These are phyloP conservation scores for Bruguiera hainesii DNA, from an alignment of 441 rosid genomes.

Conservation along the genomic window DNA sequence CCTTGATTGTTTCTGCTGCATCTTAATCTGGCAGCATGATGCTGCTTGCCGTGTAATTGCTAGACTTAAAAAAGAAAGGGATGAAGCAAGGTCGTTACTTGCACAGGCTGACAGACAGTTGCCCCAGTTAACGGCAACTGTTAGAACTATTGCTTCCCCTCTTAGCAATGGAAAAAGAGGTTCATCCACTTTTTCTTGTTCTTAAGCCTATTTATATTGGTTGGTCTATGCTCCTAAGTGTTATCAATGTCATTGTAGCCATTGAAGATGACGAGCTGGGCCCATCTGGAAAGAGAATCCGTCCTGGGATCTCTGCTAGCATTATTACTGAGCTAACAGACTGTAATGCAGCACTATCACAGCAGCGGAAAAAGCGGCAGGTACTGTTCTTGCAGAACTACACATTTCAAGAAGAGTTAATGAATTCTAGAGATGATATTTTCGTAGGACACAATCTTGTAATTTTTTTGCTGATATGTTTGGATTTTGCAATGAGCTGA, in stretches of 20 bases:
- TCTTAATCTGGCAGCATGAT: constrained; percentile 67
- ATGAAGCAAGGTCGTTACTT: constrained; percentile 87
- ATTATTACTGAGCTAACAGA: constrained; percentile 76
- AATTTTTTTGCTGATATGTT: background rate
- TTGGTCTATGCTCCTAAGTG: constrained; percentile 18
- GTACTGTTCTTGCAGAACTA: constrained; percentile 28
- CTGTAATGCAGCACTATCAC: constrained; percentile 87
- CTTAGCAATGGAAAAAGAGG: constrained; percentile 93
- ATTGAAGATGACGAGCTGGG: constrained; percentile 60
- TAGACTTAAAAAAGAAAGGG: constrained; percentile 93
- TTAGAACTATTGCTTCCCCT: constrained; percentile 44
- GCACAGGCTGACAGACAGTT: constrained; percentile 80
- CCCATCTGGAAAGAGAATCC: constrained; percentile 65
- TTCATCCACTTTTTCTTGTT: constrained; percentile 22
- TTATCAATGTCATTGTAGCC: constrained; percentile 36
- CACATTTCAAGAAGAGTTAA: background rate
- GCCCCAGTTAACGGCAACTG: constrained; percentile 50
- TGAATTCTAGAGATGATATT: background rate
- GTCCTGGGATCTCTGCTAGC: constrained; percentile 65
- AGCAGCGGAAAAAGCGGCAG: constrained; percentile 94
- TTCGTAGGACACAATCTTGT: background rate
- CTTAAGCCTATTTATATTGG: constrained; percentile 3
- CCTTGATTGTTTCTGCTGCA: constrained; percentile 5
- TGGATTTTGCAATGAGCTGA: background rate
- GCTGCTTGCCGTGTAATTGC: constrained; percentile 99